Conservation (phyloP, 2,329 filamentous ascomycete genomes). For the Colletotrichum agaves region DNA sequence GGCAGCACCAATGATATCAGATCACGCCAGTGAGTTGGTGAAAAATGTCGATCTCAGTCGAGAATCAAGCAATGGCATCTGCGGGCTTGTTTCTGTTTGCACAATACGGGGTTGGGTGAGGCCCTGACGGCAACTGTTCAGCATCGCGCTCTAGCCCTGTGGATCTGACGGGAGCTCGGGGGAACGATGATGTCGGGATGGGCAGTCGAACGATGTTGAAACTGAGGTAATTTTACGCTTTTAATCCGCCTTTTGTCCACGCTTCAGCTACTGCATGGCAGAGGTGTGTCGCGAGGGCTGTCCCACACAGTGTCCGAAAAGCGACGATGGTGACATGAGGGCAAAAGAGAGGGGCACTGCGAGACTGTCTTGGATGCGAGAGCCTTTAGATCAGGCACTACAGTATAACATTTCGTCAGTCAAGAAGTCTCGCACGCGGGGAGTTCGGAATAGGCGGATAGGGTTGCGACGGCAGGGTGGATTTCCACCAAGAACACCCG, state of each 20-base stretch:
- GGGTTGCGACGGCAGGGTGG: background rate
- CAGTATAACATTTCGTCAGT: slow-evolving; percentile 10
- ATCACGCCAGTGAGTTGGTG: slow-evolving; percentile 14
- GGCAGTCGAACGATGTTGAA: slow-evolving; percentile 8
- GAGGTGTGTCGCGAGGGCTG: slow-evolving; percentile 14
- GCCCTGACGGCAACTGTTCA: background rate
- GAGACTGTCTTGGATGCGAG: background rate
- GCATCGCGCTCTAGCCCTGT: background rate
- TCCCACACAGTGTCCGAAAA: slow-evolving; percentile 27
- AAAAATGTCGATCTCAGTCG: slow-evolving; percentile 20
- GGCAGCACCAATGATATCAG: slow-evolving; percentile 30
- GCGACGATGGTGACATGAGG: slow-evolving; percentile 28
- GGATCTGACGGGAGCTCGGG: background rate
- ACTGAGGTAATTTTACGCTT: background rate
- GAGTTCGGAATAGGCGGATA: slow-evolving; percentile 32
- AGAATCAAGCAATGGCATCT: slow-evolving; percentile 27
- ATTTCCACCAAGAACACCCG: slow-evolving; percentile 10
- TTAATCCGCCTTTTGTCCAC: background rate
- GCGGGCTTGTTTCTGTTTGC: background rate
- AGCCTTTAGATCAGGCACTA: background rate
- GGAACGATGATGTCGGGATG: slow-evolving; percentile 22
- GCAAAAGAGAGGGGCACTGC: slow-evolving; percentile 14
- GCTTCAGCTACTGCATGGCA: slow-evolving; percentile 18
- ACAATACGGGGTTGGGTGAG: background rate
- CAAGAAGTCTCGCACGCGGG: slow-evolving; percentile 25